A percentile compares a stretch with the other conserved stretches of the same genome.
phyloP scores from a whole-genome alignment of 371 early-diverging fungal species.

The Mucor irregularis region DNA sequence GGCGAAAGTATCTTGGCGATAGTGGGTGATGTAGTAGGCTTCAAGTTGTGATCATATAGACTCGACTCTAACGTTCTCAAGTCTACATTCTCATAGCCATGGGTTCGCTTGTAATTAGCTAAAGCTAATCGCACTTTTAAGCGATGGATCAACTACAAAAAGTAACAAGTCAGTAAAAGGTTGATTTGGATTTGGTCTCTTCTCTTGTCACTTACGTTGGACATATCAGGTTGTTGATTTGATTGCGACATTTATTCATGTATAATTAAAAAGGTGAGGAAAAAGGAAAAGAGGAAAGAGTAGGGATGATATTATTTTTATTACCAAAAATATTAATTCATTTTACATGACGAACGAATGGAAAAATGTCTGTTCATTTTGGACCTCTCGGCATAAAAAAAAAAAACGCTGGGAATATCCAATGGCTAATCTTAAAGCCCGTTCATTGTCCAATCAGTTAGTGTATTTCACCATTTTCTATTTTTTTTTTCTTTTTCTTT shows the following conservation, averaged over 20 bases:
- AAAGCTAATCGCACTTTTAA: conserved; percentile 27
- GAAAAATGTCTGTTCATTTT: too few relatives aligned
- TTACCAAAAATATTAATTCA: not conserved
- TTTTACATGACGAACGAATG: not conserved
- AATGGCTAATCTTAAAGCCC: too few relatives aligned
- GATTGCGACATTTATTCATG: not conserved
- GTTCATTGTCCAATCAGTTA: too few relatives aligned
- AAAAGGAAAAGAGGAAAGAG: not conserved
- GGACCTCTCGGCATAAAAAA: too few relatives aligned
- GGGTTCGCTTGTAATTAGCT: conserved; percentile 29
- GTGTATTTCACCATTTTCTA: too few relatives aligned
- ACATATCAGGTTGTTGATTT: not conserved
- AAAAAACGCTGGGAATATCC: too few relatives aligned
- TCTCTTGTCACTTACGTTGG: conserved; percentile 2
- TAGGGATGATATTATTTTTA: not conserved
- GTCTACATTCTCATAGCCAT: conserved; percentile 28
- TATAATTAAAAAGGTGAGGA: not conserved
- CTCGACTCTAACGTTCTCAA: conserved; percentile 19
- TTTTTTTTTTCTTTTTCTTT: too few relatives aligned
- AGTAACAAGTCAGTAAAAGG: not conserved
- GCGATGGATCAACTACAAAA: conserved; percentile 22
- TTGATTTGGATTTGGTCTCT: not conserved
- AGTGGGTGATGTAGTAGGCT: not conserved
- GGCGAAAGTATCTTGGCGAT: not conserved
- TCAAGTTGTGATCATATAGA: conserved; percentile 3